Percentiles rank a stretch among this genome's conserved stretches.
Conservation (phyloP, 345 rosid species). For the Chamaenerion angustifolium region DNA sequence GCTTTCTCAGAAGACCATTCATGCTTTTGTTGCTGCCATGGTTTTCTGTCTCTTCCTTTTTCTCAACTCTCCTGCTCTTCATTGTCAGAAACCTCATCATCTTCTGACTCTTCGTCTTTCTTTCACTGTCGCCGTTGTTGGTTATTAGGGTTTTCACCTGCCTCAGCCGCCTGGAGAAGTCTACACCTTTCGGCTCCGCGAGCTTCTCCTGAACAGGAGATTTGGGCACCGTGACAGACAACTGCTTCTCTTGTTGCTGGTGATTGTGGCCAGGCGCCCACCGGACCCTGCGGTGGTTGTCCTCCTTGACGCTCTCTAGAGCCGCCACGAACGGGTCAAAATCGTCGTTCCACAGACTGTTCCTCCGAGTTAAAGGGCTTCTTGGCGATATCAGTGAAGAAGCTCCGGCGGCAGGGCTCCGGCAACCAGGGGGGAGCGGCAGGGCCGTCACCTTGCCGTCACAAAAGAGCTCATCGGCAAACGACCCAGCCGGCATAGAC, state of each 20-base stretch:
- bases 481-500: slow-evolving; percentile 23
- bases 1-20: slow-evolving; percentile 13
- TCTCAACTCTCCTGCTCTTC: slow-evolving; percentile 8
- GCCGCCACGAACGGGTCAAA: slow-evolving; percentile 51
- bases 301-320: slow-evolving; percentile 28
- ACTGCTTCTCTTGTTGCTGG: slow-evolving; percentile 1
- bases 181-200: background rate
- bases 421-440: slow-evolving; percentile 23
- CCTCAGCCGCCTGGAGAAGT: no score
- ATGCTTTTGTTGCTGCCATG: no score
- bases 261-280: slow-evolving; percentile 17
- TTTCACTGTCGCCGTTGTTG: background rate
- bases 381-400: slow-evolving; percentile 11
- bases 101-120: slow-evolving; percentile 14
- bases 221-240: background rate
- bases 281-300: slow-evolving; percentile 13
- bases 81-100: slow-evolving; percentile 13
- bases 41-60: slow-evolving; percentile 7
- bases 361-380: slow-evolving; percentile 21
- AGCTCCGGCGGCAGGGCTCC: slow-evolving; percentile 1
- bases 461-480: slow-evolving; percentile 42
- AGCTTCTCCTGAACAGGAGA: background rate
- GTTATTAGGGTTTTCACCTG: no score
- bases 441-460: slow-evolving; percentile 35
- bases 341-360: slow-evolving; percentile 29